Percentiles rank a stretch among this genome's conserved stretches.
Evolutionary conservation across 2,329 filamentous ascomycete genomes (phyloP).

Genomic region (Phoma sp.): DNA sequence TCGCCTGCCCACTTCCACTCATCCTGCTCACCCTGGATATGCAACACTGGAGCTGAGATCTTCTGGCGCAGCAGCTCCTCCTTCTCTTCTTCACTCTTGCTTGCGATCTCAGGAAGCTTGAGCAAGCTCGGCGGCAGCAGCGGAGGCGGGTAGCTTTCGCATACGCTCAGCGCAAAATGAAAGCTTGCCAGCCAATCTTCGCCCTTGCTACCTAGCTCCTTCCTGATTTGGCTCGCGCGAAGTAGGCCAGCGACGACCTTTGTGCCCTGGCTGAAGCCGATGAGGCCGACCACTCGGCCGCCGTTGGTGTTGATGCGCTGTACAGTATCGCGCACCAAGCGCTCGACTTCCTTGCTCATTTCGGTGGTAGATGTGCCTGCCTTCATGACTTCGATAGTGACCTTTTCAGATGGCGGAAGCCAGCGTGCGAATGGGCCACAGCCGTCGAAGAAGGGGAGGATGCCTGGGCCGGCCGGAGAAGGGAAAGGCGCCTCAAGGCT

Average conservation of each 20-base stretch:
- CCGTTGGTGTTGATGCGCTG: constrained; percentile 19
- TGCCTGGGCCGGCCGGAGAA: constrained; percentile 41
- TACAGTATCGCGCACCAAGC: constrained; percentile 26
- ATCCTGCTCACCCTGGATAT: constrained; percentile 42
- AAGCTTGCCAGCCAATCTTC: constrained; percentile 24
- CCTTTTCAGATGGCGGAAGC: constrained; percentile 29
- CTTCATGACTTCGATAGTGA: constrained; percentile 26
- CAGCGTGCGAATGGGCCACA: constrained; percentile 46
- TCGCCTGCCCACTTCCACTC: constrained; percentile 44
- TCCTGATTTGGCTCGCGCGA: constrained; percentile 29
- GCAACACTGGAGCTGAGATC: constrained; percentile 38
- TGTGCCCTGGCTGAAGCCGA: constrained; percentile 45
- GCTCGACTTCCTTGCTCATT: constrained; percentile 31
- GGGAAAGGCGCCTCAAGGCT: constrained; percentile 39
- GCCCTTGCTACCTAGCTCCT: constrained; percentile 10
- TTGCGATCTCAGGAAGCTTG: constrained; percentile 3
- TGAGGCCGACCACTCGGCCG: constrained; percentile 34
- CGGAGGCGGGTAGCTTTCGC: constrained; percentile 38
- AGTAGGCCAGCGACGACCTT: constrained; percentile 42
- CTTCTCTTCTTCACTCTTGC: constrained; percentile 13
- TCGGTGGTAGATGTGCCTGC: constrained; percentile 13
- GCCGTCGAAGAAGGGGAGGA: constrained; percentile 48
- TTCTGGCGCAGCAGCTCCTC: constrained; percentile 20
- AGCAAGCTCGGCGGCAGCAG: constrained; percentile 26
- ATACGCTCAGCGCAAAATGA: constrained; percentile 33